Conservation (phyloP, 495 filamentous ascomycete genomes). For the Pyrenula aspistea region DNA sequence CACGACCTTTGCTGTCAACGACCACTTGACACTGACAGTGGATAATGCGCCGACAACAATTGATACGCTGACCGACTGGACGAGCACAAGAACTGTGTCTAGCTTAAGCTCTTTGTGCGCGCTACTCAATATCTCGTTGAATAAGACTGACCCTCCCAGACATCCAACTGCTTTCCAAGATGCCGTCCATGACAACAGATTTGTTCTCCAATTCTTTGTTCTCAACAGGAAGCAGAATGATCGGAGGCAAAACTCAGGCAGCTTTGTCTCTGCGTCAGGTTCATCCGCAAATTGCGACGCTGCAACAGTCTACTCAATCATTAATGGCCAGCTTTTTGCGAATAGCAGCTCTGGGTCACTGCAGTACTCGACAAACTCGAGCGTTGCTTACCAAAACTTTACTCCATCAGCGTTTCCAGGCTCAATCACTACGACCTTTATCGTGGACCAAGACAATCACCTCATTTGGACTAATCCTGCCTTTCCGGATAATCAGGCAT, state of each 20-base stretch:
- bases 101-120: background rate
- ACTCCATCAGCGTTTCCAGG: background rate
- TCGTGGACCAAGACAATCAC: background rate
- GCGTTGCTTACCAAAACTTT: background rate
- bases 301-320: background rate
- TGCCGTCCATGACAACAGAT: background rate
- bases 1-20: background rate
- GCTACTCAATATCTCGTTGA: too few species aligned
- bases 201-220: background rate
- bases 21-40: background rate
- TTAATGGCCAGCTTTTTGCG: background rate
- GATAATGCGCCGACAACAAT: background rate
- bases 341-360: background rate
- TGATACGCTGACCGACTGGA: background rate
- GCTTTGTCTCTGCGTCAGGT: background rate
- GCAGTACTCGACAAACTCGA: background rate
- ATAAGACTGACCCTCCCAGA: too few species aligned
- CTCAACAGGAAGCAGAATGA: background rate
- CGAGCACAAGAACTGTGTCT: background rate
- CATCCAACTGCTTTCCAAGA: background rate
- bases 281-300: background rate
- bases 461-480: background rate
- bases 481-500: background rate
- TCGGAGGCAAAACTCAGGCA: background rate
- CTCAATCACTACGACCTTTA: background rate